Percentiles rank a stretch among this genome's conserved stretches.
Evolutionary conservation across 805 yeast species (phyloP).

Genomic region (Candida bentonensis): DNA sequence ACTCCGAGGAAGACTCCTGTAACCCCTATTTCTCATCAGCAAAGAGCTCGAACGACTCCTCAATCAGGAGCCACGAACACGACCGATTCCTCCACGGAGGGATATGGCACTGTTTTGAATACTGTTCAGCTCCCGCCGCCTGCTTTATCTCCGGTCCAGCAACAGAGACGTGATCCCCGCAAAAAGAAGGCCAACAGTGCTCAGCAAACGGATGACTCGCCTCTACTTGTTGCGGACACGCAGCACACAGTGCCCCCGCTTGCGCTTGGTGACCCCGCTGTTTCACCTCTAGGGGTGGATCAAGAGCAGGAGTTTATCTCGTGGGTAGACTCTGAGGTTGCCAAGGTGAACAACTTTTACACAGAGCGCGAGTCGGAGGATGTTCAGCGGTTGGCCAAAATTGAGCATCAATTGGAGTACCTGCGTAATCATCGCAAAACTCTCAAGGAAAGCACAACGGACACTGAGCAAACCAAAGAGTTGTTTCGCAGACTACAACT

Average conservation of each 20-base stretch:
- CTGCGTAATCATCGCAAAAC: constrained; percentile 40
- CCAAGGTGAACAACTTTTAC: constrained; percentile 49
- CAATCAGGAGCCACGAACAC: not conserved
- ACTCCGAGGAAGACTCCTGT: constrained; percentile 2
- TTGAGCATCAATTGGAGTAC: constrained; percentile 51
- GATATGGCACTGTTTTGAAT: not conserved
- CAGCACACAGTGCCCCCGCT: constrained; percentile 2
- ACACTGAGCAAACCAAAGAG: not conserved
- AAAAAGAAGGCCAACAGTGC: not conserved
- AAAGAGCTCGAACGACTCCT: constrained; percentile 5
- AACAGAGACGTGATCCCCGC: not conserved
- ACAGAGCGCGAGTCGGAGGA: constrained; percentile 45
- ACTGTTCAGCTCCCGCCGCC: not conserved
- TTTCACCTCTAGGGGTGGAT: constrained; percentile 12
- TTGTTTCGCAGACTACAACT: constrained; percentile 8
- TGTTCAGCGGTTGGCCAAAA: constrained; percentile 39
- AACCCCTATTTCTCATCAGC: not conserved
- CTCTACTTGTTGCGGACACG: constrained; percentile 9
- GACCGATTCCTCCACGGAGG: constrained; percentile 4
- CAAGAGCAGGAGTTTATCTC: constrained; percentile 36
- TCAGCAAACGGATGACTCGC: constrained; percentile 13
- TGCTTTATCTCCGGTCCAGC: not conserved
- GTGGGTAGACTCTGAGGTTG: constrained; percentile 55
- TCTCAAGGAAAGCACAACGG: constrained; percentile 2
- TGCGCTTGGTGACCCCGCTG: constrained; percentile 7